These are phyloP conservation scores for Lyophyllum decastes DNA, from an alignment of 768 basidiomycete genomes.

Conservation along the genomic window DNA sequence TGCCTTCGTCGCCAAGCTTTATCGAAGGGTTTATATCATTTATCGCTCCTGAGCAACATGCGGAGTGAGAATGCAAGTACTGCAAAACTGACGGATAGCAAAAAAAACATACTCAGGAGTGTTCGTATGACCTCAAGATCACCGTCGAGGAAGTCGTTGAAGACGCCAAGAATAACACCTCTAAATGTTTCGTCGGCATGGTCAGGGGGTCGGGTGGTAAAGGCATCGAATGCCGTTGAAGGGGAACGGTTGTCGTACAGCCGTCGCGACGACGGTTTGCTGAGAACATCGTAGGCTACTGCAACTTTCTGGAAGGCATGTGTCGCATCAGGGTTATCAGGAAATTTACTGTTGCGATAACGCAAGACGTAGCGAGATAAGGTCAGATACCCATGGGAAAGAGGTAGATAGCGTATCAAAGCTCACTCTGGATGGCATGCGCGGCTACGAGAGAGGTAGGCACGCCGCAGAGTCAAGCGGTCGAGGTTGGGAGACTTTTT, in stretches of 20 bases:
- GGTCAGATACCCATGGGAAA: conserved; percentile 1
- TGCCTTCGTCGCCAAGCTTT: conserved; percentile 75
- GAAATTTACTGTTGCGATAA: conserved; percentile 66
- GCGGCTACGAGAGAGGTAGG: conserved; percentile 74
- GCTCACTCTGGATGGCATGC: conserved; percentile 88
- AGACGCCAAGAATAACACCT: conserved; percentile 70
- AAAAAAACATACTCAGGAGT: conserved; percentile 59
- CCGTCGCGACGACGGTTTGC: conserved; percentile 66
- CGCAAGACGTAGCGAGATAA: conserved; percentile 12
- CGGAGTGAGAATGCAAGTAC: not conserved
- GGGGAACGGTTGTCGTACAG: conserved; percentile 64
- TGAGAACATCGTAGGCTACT: conserved; percentile 80
- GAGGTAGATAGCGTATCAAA: not conserved
- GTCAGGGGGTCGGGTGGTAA: conserved; percentile 49
- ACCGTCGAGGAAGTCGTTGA: conserved; percentile 83
- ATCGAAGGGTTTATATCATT: conserved; percentile 82
- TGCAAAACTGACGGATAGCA: not conserved
- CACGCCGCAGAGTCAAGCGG: conserved; percentile 64
- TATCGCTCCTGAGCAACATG: conserved; percentile 57
- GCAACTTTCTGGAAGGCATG: conserved; percentile 86
- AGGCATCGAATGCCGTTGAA: conserved; percentile 52
- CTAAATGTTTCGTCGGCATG: conserved; percentile 81
- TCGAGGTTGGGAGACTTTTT: conserved; percentile 51
- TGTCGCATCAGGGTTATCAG: conserved; percentile 73
- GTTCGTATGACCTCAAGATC: conserved; percentile 85